Evolutionary conservation across 176 grass and related monocot species (phyloP).

Genomic region (Olyra latifolia): DNA sequence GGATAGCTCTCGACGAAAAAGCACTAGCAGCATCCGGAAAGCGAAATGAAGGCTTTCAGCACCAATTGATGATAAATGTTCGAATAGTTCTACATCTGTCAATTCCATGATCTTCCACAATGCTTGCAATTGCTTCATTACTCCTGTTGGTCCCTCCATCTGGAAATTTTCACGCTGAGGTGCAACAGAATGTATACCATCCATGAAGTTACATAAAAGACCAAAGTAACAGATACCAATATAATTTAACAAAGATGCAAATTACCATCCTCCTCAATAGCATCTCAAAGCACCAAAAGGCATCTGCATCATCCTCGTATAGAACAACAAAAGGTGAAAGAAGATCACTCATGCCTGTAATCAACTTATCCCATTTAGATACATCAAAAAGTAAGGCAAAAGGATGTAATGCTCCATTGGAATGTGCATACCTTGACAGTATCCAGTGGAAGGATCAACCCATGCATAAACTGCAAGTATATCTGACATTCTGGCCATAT

Average conservation of each 20-base stretch:
- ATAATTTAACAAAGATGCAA: constrained; percentile 28
- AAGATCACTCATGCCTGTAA: constrained; percentile 94
- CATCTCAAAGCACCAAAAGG: constrained; percentile 99
- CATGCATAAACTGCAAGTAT: constrained; percentile 99
- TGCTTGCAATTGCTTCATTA: constrained; percentile 93
- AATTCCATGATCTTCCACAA: constrained; percentile 93
- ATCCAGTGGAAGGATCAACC: constrained; percentile 97
- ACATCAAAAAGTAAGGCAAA: constrained; percentile 23
- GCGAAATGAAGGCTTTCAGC: constrained; percentile 99
- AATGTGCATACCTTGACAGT: constrained; percentile 81
- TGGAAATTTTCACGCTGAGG: constrained; percentile 97
- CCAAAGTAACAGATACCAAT: constrained; percentile 22
- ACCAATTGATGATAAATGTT: constrained; percentile 85
- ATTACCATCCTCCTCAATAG: constrained; percentile 93
- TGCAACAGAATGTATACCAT: constrained; percentile 31
- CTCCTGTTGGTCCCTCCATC: constrained; percentile 94
- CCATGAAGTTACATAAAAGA: constrained; percentile 15
- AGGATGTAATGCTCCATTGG: constrained; percentile 2
- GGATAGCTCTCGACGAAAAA: constrained; percentile 94
- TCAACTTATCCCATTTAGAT: constrained; percentile 39
- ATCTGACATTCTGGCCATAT: constrained; percentile 99
- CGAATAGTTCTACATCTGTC: constrained; percentile 83
- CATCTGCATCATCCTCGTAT: constrained; percentile 94
- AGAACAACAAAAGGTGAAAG: constrained; percentile 99
- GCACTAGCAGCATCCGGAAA: constrained; percentile 97